A percentile compares a stretch with the other conserved stretches of the same genome.
These are phyloP conservation scores for Colletotrichum sp. DNA, from an alignment of 2,329 filamentous ascomycete genomes.

Conservation along the genomic window DNA sequence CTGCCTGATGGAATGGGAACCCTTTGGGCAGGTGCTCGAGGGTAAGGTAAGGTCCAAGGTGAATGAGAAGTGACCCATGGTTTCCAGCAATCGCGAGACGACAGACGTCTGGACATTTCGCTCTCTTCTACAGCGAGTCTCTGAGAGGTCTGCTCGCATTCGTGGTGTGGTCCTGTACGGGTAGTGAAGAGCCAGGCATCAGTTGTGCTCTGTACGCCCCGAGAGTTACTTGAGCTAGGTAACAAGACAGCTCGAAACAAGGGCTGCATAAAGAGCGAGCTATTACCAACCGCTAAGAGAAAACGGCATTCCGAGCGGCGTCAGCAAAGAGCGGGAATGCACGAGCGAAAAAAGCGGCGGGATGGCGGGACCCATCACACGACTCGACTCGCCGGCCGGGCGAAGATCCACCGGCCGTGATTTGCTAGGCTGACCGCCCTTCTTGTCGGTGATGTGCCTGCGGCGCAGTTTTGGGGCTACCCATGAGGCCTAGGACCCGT, in stretches of 20 bases:
- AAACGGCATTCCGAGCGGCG: not conserved
- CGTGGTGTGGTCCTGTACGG: not conserved
- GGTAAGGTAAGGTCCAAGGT: not conserved
- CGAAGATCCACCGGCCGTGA: not conserved
- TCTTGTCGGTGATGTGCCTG: not conserved
- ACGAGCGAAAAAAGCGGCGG: not conserved
- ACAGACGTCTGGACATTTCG: not conserved
- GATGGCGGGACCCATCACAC: not conserved
- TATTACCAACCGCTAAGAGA: not conserved
- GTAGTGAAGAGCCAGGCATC: not conserved
- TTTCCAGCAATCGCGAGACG: not conserved
- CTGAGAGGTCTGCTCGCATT: not conserved
- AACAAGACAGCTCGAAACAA: not conserved
- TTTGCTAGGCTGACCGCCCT: constrained; percentile 21
- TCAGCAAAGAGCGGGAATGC: not conserved
- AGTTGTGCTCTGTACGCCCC: not conserved
- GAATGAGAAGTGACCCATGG: not conserved
- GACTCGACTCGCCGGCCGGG: not conserved
- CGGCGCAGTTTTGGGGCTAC: not conserved
- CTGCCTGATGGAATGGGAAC: not conserved
- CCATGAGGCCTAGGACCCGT: not conserved
- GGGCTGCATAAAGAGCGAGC: not conserved
- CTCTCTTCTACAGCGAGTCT: not conserved
- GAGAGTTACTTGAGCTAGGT: not conserved
- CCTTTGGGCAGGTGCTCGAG: not conserved